A percentile compares a stretch with the other conserved stretches of the same genome.
phyloP scores from a whole-genome alignment of 495 filamentous ascomycete genomes.

The Aspergillus ostianus region DNA sequence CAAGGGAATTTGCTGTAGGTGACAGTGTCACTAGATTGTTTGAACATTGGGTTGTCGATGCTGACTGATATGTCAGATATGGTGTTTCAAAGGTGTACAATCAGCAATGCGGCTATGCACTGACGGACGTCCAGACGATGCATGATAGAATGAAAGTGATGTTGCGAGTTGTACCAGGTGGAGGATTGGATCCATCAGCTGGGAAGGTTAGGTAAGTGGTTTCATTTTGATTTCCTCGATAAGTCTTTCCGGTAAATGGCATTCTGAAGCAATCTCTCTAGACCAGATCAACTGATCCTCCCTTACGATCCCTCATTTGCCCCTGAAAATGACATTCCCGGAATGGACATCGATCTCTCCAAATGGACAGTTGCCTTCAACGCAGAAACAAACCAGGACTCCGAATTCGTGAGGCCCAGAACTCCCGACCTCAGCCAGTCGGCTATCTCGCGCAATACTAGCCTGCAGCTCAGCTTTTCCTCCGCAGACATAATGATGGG shows the following conservation, averaged over 20 bases:
- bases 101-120: slow-evolving; percentile 83
- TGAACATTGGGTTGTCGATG: not conserved
- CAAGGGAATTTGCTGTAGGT: slow-evolving; percentile 82
- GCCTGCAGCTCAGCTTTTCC: slow-evolving; percentile 32
- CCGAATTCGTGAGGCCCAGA: slow-evolving; percentile 22
- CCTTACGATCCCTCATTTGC: slow-evolving; percentile 85
- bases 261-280: slow-evolving; percentile 32
- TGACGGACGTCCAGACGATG: slow-evolving; percentile 74
- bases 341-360: slow-evolving; percentile 55
- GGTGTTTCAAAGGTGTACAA: slow-evolving; percentile 81
- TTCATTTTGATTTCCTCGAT: not conserved
- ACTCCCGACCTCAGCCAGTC: slow-evolving; percentile 33
- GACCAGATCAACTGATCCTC: slow-evolving; percentile 75
- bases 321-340: slow-evolving; percentile 60
- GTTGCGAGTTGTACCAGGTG: slow-evolving; percentile 52
- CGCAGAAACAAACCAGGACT: slow-evolving; percentile 17
- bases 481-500: slow-evolving; percentile 28
- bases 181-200: slow-evolving; percentile 66
- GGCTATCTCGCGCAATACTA: slow-evolving; percentile 24
- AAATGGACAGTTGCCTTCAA: slow-evolving; percentile 17
- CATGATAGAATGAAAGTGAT: slow-evolving; percentile 69
- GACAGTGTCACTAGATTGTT: slow-evolving; percentile 4
- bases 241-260: not conserved
- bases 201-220: slow-evolving; percentile 66
- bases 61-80: slow-evolving; percentile 48